Evolutionary conservation across 2,329 filamentous ascomycete species (phyloP), one percentile per base, ranked within the genome.

Genomic region (Cladosporium sp.): DNA sequence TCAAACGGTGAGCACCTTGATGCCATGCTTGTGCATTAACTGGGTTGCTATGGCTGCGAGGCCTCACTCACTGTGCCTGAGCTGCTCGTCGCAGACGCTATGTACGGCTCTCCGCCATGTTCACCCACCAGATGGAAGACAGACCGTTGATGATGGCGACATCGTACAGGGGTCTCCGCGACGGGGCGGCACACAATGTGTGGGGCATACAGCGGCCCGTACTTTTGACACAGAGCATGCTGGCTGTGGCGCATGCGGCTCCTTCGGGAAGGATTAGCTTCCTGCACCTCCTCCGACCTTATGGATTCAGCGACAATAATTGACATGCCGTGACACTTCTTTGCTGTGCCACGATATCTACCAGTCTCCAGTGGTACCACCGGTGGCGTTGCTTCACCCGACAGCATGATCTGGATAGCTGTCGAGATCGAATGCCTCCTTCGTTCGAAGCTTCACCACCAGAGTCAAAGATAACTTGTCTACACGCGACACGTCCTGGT

Each of bases 81-180:
- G 32, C 12, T 15, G 32, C 32, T 36, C 32, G 3, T 17, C 15
- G 32, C 8, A 17, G 32, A 7, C 32, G n/a, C 32, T 29, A 15
- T 15, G 20, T 48, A 34, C 45, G 45, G 45, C 37, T 48, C 45
- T 48, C 45, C 45, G 45, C 45, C 20, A 27, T 40, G 18, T 34
- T 41, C 24, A 22, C 43, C 34, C 22, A 11, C 39, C 17, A 27
- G 42, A 17, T 13, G 19, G 37, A 39, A 12, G 18, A 24, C 17
- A 34, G 24, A 17, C 36, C 18, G 45, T 41, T 41, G 37, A 17
- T 40, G 22, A 47, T 47, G 44, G 34, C 34, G 36, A 48, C 27
- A 48, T 48, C n/a, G 13, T 48, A 41, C 45, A 48, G 45, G 45
- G 45, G 24, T 48, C 27, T 24, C 3, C 30, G 37, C 45, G 15